These are phyloP conservation scores for Fomitopsis pulvina DNA, from an alignment of 768 basidiomycete species.

Conservation along the genomic window DNA sequence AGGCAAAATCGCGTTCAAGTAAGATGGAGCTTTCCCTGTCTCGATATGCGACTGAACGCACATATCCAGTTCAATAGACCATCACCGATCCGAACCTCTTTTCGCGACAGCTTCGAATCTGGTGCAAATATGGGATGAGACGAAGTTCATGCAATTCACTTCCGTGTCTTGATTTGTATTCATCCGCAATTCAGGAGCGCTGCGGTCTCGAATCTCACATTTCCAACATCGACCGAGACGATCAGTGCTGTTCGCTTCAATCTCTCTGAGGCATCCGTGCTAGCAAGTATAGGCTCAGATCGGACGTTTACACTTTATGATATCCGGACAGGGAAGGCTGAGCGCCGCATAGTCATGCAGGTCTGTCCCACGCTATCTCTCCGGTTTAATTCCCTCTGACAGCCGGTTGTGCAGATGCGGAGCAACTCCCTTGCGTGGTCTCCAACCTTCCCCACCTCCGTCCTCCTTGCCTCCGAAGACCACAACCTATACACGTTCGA, in stretches of 20 bases:
- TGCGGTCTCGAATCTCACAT: constrained; percentile 80
- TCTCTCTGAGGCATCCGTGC: constrained; percentile 85
- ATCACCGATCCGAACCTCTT: constrained; percentile 80
- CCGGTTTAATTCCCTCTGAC: background rate
- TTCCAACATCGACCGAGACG: constrained; percentile 84
- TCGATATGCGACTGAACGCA: background rate
- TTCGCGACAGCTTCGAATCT: constrained; percentile 92
- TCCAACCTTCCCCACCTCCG: constrained; percentile 86
- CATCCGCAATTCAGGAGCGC: constrained; percentile 48
- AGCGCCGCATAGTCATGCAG: constrained; percentile 87
- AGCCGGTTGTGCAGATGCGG: constrained; percentile 51
- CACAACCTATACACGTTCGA: constrained; percentile 99
- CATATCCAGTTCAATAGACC: constrained; percentile 75
- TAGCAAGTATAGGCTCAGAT: constrained; percentile 94
- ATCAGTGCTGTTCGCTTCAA: constrained; percentile 89
- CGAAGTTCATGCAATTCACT: constrained; percentile 49
- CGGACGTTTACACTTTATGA: constrained; percentile 96
- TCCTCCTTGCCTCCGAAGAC: constrained; percentile 96
- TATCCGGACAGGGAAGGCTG: constrained; percentile 93
- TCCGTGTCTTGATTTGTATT: background rate
- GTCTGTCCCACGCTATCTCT: constrained; percentile 28
- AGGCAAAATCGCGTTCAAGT: constrained; percentile 92
- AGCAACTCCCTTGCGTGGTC: constrained; percentile 92
- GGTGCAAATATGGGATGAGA: constrained; percentile 98
- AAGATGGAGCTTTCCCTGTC: constrained; percentile 16